phyloP scores from a whole-genome alignment of 805 yeast species.

The Metschnikowia arizonensis region DNA sequence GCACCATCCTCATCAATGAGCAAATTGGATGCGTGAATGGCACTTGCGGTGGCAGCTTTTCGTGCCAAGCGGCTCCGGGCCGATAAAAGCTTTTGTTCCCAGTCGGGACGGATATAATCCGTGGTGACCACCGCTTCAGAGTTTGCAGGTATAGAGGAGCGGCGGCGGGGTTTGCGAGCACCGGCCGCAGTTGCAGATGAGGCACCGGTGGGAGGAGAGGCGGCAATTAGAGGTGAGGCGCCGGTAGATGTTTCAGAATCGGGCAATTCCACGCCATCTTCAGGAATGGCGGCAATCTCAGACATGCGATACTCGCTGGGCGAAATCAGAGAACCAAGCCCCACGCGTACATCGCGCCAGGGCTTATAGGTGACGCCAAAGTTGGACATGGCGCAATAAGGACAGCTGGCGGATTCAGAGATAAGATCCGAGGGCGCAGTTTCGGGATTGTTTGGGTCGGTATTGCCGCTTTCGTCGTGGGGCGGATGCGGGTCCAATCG shows the following conservation, averaged over 20 bases:
- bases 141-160: slow-evolving; percentile 56
- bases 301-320: slow-evolving; percentile 26
- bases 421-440: slow-evolving; percentile 60
- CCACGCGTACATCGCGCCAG: slow-evolving; percentile 49
- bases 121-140: slow-evolving; percentile 71
- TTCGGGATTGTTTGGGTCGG: slow-evolving; percentile 26
- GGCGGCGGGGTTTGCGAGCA: slow-evolving; percentile 19
- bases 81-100: slow-evolving; percentile 70
- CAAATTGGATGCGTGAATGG: slow-evolving; percentile 84
- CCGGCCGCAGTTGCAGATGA: not conserved
- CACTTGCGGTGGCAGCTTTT: slow-evolving; percentile 90
- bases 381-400: slow-evolving; percentile 84
- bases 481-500: slow-evolving; percentile 92
- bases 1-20: slow-evolving; percentile 36
- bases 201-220: not conserved
- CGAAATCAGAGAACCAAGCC: slow-evolving; percentile 56
- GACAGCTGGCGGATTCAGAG: slow-evolving; percentile 87
- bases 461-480: slow-evolving; percentile 47
- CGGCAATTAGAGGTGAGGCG: not conserved
- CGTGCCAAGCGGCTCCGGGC: slow-evolving; percentile 79
- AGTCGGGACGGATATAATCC: slow-evolving; percentile 85
- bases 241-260: slow-evolving; percentile 5
- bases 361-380: slow-evolving; percentile 84
- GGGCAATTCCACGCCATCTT: slow-evolving; percentile 5
- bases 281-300: slow-evolving; percentile 10